Evolutionary conservation across 768 basidiomycete species (phyloP).

Genomic region (Suillus alpinus): DNA sequence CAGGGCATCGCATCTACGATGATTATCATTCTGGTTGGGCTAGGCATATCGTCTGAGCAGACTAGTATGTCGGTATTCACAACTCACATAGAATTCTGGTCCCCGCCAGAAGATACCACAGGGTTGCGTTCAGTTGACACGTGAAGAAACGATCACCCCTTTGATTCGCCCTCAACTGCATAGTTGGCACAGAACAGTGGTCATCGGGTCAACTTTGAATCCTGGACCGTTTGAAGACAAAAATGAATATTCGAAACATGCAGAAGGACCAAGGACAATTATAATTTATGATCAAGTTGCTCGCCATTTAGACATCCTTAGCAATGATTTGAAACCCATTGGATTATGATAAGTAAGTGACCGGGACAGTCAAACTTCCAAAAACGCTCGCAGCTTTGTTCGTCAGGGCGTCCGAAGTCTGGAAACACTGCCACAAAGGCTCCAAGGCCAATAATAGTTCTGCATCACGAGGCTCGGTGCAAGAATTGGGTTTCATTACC

Average conservation of each 20-base stretch:
- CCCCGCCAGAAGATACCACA: not conserved
- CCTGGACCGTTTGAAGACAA: not conserved
- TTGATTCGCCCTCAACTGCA: not conserved
- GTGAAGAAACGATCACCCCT: not conserved
- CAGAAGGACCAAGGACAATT: not conserved
- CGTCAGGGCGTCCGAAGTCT: not conserved
- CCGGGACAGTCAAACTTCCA: not conserved
- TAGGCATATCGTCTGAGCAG: slow-evolving; percentile 7
- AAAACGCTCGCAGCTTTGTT: not conserved
- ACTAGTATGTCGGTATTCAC: not conserved
- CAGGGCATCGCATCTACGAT: slow-evolving; percentile 17
- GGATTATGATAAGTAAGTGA: not conserved
- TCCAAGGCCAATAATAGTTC: not conserved
- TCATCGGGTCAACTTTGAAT: not conserved
- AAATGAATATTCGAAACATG: not conserved
- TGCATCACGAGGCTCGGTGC: not conserved
- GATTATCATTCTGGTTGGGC: slow-evolving; percentile 18
- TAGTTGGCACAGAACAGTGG: not conserved
- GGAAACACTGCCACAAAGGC: not conserved
- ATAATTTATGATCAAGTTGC: not conserved
- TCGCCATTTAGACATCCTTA: not conserved
- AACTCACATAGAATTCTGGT: not conserved
- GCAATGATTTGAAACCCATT: not conserved
- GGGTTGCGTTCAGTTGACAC: not conserved
- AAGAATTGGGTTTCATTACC: not conserved